Conservation (phyloP, 768 basidiomycete genomes). For the Tubosaeta sp. region DNA sequence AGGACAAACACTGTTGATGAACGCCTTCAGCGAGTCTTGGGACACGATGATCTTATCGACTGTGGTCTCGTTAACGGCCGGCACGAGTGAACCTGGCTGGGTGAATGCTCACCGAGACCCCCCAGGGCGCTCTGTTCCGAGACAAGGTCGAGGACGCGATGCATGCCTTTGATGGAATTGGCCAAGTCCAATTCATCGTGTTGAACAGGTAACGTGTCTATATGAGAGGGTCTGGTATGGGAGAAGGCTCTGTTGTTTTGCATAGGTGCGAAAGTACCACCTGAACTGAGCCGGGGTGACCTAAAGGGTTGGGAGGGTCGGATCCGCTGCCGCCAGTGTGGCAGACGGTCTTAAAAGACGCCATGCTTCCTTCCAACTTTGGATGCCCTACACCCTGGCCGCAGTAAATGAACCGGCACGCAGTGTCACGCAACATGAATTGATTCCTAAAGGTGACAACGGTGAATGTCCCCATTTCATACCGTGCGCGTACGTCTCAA, state of each 20-base stretch:
- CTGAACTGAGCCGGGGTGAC: not conserved
- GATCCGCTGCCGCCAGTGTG: no score
- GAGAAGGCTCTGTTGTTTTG: not conserved
- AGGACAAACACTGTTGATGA: constrained; percentile 47
- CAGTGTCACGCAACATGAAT: no score
- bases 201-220: not conserved
- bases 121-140: constrained; percentile 31
- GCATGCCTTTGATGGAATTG: constrained; percentile 32
- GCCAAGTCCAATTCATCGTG: constrained; percentile 18
- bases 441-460: no score
- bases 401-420: no score
- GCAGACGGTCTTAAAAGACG: no score
- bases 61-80: constrained; percentile 14
- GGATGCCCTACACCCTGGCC: no score
- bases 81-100: not conserved
- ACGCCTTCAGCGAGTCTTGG: constrained; percentile 43
- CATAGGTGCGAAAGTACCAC: constrained; percentile 4
- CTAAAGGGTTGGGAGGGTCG: no score
- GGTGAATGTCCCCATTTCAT: no score
- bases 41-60: constrained; percentile 63
- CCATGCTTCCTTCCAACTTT: no score
- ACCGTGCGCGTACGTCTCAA: no score
- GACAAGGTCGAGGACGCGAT: no score
- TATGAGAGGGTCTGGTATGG: constrained; percentile 4
- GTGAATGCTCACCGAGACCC: constrained; percentile 41